Base-by-base conservation (phyloP, 2,329 filamentous ascomycete species). In the Neonectria hederae region DNA sequence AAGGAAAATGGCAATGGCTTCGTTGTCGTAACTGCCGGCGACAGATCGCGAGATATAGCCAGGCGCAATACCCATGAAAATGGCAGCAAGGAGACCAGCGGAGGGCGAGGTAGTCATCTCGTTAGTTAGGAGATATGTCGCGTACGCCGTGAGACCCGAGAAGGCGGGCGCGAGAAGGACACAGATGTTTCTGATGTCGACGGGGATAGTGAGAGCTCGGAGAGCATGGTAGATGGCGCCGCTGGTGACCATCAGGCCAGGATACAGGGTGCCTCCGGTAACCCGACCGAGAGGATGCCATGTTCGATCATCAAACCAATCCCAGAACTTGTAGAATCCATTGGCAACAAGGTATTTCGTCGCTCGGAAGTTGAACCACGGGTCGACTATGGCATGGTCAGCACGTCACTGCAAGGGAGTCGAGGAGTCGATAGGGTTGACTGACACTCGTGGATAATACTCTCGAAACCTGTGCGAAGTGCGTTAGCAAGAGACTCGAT, bases 261-360 rank as follows among this genome's bases (percentile, higher is more conserved):
- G 96, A 80, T 99, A 99, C 68, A 99, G 88, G n/a, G 96, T 99
- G 77, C 96, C 96, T 82, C 96, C 96, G 65, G 96, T 99, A 77
- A 99, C 96, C 84, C 96, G 93, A 74, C 96, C 96, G 66, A 99
- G 91, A 74, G 96, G 96, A 82, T 99, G 95, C 96, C 96, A 99
- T 89, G 96, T 99, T 84, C 96, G 90, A 85, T 99, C 96, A 82
- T 99, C 96, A 77, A 99, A 99, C 96, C 96, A 99, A 80, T 99
- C 95, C 96, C 96, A 99, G 80, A 99, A 99, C 80, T 92, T 94
- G 81, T 97, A 97, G 83, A 99, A 98, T 75, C 96, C 96, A 89
- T 99, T 89, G 77, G 95, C 89, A 60, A 99, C 93, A 60, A 99
- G 88, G 77, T 99, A 98, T 82, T 98, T 98, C 61, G 96, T 98